These are phyloP conservation scores for Phyllostachys edulis DNA, from an alignment of 176 grass and related monocot genomes.

Conservation along the genomic window DNA sequence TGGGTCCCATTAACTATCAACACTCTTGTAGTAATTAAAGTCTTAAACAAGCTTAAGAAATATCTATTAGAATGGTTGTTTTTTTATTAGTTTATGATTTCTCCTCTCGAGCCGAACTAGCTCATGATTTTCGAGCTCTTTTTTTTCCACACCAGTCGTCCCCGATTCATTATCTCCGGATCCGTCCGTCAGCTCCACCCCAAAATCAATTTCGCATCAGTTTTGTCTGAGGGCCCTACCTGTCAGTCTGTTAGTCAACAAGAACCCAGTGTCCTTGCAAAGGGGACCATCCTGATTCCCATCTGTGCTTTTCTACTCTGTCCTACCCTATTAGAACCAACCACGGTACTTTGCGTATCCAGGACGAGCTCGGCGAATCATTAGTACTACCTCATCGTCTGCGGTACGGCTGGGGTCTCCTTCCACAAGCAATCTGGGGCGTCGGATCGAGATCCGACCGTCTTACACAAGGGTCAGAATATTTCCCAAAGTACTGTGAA, in stretches of 20 bases:
- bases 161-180: too few species aligned
- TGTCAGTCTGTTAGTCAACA: not conserved
- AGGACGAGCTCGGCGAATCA: not conserved
- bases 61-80: too few species aligned
- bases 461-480: not conserved
- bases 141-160: too few species aligned
- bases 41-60: too few species aligned
- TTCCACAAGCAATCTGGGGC: too few species aligned
- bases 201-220: not conserved
- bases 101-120: too few species aligned
- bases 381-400: not conserved
- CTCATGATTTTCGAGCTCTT: too few species aligned
- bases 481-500: not conserved
- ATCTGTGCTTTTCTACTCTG: not conserved
- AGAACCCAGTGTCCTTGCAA: not conserved
- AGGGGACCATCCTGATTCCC: not conserved
- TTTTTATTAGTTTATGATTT: too few species aligned
- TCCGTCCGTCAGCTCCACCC: not conserved
- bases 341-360: too few species aligned
- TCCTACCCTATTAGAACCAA: not conserved
- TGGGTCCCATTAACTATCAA: too few species aligned
- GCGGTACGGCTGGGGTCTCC: too few species aligned
- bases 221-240: not conserved
- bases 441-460: not conserved
- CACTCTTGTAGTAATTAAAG: too few species aligned